Base-by-base conservation (phyloP, 306 rosid genomes). In the Alnus glutinosa region DNA sequence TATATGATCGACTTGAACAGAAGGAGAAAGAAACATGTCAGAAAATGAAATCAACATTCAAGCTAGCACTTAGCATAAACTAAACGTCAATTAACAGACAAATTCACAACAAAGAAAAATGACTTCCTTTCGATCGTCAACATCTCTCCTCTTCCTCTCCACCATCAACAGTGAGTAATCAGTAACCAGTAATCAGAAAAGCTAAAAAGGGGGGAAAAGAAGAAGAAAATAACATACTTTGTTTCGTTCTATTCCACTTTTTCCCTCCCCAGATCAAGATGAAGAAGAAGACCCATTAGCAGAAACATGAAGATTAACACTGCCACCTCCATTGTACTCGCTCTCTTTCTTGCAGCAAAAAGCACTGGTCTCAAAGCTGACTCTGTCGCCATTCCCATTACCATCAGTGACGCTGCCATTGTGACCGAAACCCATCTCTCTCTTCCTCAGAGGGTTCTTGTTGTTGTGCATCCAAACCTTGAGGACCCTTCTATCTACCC, bases 401-500 rank as follows among this genome's bases (percentile, higher is more conserved):
- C 18, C 71, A 23, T 23, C 28, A 23, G 28, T 23, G 28, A 23
- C 28, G 28, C 28, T 23, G 28, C 28, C 28, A 14, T 49, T 68
- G 54, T 36, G 80, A 61, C 15, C 58, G 73, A 55, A 70, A 52
- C 74, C 86, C 46, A 15, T 61, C 15, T 79, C 83, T 18, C 23
- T 88, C 83, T 85, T 92, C 83, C 84, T 83, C 1, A 81, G 67
- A n/a, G 73, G 84, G 86, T 90, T 88, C 89, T 94, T 94, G 86
- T 94, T 94, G 57, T 94, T 94, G 80, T 92, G 97, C 97, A 94
- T 94, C 98, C 98, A 94, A 55, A 92, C 94, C 81, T 89, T 94
- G 83, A 92, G 88, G 10, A 90, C 97, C 16, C 90, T 86, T 77
- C 88, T 89, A 1, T 91, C 62, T 18, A 94, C 89, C 50, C 94